These are phyloP conservation scores for Mallotus japonicus DNA, from an alignment of 441 rosid genomes.

Conservation along the genomic window DNA sequence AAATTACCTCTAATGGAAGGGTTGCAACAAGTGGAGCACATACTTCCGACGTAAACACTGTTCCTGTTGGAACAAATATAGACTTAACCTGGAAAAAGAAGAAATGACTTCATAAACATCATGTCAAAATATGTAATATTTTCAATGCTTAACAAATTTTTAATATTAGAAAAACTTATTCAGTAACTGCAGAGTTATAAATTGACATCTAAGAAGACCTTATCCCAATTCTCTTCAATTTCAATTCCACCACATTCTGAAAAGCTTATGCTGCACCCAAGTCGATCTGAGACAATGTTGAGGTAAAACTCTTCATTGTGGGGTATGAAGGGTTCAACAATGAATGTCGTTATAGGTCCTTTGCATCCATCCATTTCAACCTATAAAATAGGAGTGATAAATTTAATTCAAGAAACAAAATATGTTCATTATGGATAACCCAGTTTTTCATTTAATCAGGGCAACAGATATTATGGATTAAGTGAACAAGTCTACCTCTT, in stretches of 20 bases:
- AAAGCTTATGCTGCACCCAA: constrained; percentile 77
- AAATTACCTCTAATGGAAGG: constrained; percentile 74
- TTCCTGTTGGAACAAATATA: constrained; percentile 62
- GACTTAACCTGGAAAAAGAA: constrained; percentile 63
- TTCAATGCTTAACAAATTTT: too few relatives aligned
- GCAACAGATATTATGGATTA: neutral
- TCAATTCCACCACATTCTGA: constrained; percentile 97
- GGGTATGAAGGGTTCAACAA: constrained; percentile 86
- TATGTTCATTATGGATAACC: neutral
- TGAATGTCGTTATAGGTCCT: constrained; percentile 89
- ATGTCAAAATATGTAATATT: neutral
- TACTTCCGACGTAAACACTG: constrained; percentile 53
- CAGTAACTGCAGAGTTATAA: too few relatives aligned
- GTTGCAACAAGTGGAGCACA: constrained; percentile 92
- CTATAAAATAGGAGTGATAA: constrained; percentile 28
- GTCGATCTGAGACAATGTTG: constrained; percentile 76
- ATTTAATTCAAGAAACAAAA: neutral
- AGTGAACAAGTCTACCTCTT: constrained; percentile 44
- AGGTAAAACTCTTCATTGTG: constrained; percentile 82
- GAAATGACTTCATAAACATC: constrained; percentile 2
- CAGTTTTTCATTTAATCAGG: neutral
- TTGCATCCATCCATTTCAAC: constrained; percentile 92
- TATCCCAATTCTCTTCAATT: constrained; percentile 95
- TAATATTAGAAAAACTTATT: too few relatives aligned
- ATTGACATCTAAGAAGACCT: constrained; percentile 34